Base-by-base conservation (phyloP, 2,329 filamentous ascomycete species). In the Calonectria pseudoturangicola region DNA sequence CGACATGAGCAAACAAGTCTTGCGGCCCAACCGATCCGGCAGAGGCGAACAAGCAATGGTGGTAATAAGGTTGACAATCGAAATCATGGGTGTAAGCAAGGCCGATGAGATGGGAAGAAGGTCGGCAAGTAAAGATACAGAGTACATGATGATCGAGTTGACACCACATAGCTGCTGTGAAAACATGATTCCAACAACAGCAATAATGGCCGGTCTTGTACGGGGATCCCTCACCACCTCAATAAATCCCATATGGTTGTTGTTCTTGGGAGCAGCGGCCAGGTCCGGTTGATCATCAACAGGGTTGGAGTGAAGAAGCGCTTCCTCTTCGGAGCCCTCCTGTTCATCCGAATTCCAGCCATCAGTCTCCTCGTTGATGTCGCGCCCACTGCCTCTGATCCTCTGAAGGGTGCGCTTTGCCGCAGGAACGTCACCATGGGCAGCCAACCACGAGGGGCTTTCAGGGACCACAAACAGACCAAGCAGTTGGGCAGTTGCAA, bases 111-210 rank as follows among this genome's bases (percentile, higher is more conserved):
- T 91, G 4, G 95, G 93, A 0, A 99, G 90, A 2, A 98, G 89
- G 74, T 92, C 92, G 39, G 93, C 92, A 16, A 99, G 90, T 1
- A 99, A 91, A 0, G 94, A 95, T 7, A 98, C 97, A 2, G 96
- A 98, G 84, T 99, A 99, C 96, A 99, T 98, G 85, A 98, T 94
- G 81, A 98, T 96, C 71, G 94, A 96, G 89, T 99, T 98, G 86
- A 98, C 96, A 58, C 95, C 96, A 71, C 94, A 96, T 45, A 98
- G 88, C 83, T 99, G 97, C 83, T 98, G 97, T 0, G 94, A 93
- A 71, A 96, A 89, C 96, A 98, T 98, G 77, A 98, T 93, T 1
- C 95, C 95, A 15, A 98, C 90, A 4, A 98, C 94, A 5, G 96
- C 95, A 72, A 97, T 88, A 67, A 97, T 92, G 66, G 93, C 93